Evolutionary conservation across 139 green algal genomes (phyloP), one percentile per base, ranked within the genome.

Genomic region (Nannochloris sp.): DNA sequence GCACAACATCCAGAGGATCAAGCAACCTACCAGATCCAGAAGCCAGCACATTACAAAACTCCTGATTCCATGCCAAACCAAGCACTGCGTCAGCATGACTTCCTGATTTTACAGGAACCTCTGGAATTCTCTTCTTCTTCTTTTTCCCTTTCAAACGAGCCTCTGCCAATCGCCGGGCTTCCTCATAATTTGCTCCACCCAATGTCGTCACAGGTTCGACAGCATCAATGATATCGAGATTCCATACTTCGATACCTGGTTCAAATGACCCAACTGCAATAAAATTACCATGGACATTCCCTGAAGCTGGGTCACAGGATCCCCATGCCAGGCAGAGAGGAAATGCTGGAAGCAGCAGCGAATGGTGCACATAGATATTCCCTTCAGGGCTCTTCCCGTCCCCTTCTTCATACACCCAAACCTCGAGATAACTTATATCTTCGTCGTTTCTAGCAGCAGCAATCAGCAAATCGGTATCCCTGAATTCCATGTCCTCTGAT

Each of bases 181-280:
- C 69, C 23, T 56, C 51, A 15, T 67, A 56, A 49, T 83, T 71
- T 21, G 77, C 60, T 1, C 91, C 92, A 3, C 92, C 92, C 27
- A 98, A 79, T 8, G 61, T 81, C 1, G 61, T 72, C 15, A 87
- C 69, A 4, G 90, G 90, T 80, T 95, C 90, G 16, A 97, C 87
- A 36, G 73, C 66, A 55, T 95, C 88, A 34, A 95, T 31, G 34
- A 88, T 75, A 63, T 96, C 88, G 36, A 98, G 66, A 73, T 98
- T 86, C 92, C 92, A 98, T 19, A 98, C 79, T 73, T 98, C 92
- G 60, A 98, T 97, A 9, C 83, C 90, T 5, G 92, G 92, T 60
- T 91, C 81, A 75, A 97, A 87, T 19, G 75, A 94, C 25, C 87
- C 86, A 9, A 97, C 78, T 1, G 92, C 92, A 9, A 85, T 86